These are phyloP conservation scores for Colletotrichum liriopes DNA, from an alignment of 2,329 filamentous ascomycete genomes.

Conservation along the genomic window DNA sequence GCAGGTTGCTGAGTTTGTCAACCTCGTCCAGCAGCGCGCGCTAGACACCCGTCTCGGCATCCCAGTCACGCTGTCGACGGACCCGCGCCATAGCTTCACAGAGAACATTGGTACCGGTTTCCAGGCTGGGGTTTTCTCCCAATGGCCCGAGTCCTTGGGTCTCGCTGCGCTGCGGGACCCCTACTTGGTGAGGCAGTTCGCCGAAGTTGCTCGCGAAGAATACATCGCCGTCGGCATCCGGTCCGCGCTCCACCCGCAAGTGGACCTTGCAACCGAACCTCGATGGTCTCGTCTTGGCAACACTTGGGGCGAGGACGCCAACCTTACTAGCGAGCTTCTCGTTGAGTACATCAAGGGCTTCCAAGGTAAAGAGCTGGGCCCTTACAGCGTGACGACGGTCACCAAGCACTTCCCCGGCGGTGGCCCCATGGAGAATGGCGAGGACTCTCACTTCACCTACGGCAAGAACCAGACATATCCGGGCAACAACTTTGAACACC, in stretches of 20 bases:
- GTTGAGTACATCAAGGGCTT: slow-evolving; percentile 65
- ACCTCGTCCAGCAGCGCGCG: slow-evolving; percentile 58
- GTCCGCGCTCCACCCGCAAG: slow-evolving; percentile 64
- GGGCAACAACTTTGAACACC: slow-evolving; percentile 65
- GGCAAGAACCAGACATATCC: slow-evolving; percentile 68
- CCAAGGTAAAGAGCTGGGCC: slow-evolving; percentile 61
- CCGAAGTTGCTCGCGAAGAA: slow-evolving; percentile 65
- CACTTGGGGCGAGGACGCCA: slow-evolving; percentile 66
- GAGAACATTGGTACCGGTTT: slow-evolving; percentile 61
- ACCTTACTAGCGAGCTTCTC: slow-evolving; percentile 55
- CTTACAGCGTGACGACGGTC: slow-evolving; percentile 61
- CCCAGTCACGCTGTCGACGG: slow-evolving; percentile 63
- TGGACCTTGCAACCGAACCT: slow-evolving; percentile 67
- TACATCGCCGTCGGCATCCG: slow-evolving; percentile 60
- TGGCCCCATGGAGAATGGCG: slow-evolving; percentile 63
- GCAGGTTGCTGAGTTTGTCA: slow-evolving; percentile 57
- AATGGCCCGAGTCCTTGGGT: slow-evolving; percentile 68
- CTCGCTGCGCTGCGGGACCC: slow-evolving; percentile 64
- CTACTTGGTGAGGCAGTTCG: slow-evolving; percentile 61
- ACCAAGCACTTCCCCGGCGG: slow-evolving; percentile 70
- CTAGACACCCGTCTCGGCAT: slow-evolving; percentile 64
- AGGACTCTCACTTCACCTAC: slow-evolving; percentile 68
- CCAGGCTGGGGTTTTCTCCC: slow-evolving; percentile 60
- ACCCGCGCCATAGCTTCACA: slow-evolving; percentile 63
- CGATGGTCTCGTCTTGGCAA: slow-evolving; percentile 63